These are phyloP conservation scores for Orbilia ellipsospora DNA, from an alignment of 2,329 filamentous ascomycete genomes.

Conservation along the genomic window DNA sequence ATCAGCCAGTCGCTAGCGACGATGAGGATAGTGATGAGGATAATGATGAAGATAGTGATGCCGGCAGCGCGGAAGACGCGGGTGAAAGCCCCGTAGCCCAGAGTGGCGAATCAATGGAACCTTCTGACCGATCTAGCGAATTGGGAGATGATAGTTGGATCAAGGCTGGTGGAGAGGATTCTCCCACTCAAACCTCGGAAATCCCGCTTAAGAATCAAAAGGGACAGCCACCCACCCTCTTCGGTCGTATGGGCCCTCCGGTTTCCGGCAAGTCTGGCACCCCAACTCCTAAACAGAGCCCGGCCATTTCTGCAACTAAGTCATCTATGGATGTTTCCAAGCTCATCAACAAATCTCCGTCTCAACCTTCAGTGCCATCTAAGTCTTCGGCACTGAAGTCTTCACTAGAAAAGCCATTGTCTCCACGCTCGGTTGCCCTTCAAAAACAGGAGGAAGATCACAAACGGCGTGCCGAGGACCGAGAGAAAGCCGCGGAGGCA, in stretches of 20 bases:
- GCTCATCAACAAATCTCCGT: conserved; percentile 7
- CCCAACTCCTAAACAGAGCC: not conserved
- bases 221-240: not conserved
- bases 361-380: not conserved
- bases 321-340: conserved; percentile 1
- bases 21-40: conserved; percentile 7
- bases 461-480: conserved; percentile 11
- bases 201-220: conserved; percentile 5
- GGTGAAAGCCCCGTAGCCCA: conserved; percentile 1
- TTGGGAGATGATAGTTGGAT: conserved; percentile 48
- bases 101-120: conserved; percentile 1
- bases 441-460: conserved; percentile 35
- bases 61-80: conserved; percentile 19
- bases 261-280: not conserved
- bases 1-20: not conserved
- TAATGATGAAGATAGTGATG: conserved; percentile 28
- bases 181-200: conserved; percentile 15
- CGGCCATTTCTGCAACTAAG: not conserved
- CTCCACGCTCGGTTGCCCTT: conserved; percentile 24
- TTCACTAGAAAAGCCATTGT: conserved; percentile 4
- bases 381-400: not conserved
- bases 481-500: conserved; percentile 10
- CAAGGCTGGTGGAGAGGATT: conserved; percentile 41
- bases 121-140: conserved; percentile 45
- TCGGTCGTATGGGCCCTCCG: not conserved